Evolutionary conservation across 2,329 filamentous ascomycete species (phyloP).

Genomic region (Cladosporium halotolerans): DNA sequence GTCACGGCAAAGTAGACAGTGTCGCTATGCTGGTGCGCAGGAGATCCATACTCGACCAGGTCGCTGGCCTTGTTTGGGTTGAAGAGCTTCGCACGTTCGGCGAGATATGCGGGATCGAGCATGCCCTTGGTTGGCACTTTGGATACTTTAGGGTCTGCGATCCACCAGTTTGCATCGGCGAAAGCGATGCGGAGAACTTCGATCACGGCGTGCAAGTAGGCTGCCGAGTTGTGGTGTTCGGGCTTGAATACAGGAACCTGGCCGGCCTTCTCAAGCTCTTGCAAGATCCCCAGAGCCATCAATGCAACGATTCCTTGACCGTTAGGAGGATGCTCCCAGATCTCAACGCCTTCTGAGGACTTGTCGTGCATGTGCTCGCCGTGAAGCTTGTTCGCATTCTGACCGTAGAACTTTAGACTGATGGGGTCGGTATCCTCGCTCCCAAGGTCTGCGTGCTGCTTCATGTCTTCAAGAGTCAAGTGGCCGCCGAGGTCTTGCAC

Average conservation of each 20-base stretch:
- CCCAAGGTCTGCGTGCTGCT: slow-evolving; percentile 65
- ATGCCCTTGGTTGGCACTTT: slow-evolving; percentile 65
- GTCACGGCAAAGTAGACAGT: slow-evolving; percentile 91
- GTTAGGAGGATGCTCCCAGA: slow-evolving; percentile 97
- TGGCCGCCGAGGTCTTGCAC: slow-evolving; percentile 70
- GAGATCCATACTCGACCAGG: slow-evolving; percentile 65
- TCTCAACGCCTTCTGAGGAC: slow-evolving; percentile 56
- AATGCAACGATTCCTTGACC: slow-evolving; percentile 92
- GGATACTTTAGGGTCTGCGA: slow-evolving; percentile 71
- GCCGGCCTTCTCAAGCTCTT: slow-evolving; percentile 71
- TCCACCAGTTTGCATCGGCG: slow-evolving; percentile 82
- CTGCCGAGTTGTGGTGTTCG: slow-evolving; percentile 71
- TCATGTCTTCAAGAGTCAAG: slow-evolving; percentile 72
- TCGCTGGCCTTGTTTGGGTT: slow-evolving; percentile 46
- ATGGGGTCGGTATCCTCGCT: slow-evolving; percentile 81
- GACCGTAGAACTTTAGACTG: slow-evolving; percentile 50
- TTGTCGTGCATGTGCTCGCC: slow-evolving; percentile 39
- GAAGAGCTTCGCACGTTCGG: slow-evolving; percentile 61
- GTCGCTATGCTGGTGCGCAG: slow-evolving; percentile 78
- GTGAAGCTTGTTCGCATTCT: slow-evolving; percentile 54
- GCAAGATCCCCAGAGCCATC: slow-evolving; percentile 87
- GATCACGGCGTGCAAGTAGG: slow-evolving; percentile 73
- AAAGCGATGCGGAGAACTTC: slow-evolving; percentile 86
- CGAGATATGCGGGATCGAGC: slow-evolving; percentile 67
- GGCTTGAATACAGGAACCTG: slow-evolving; percentile 65